Conservation (phyloP, 2,329 filamentous ascomycete species). For the Sphaerulina vaccinii region DNA sequence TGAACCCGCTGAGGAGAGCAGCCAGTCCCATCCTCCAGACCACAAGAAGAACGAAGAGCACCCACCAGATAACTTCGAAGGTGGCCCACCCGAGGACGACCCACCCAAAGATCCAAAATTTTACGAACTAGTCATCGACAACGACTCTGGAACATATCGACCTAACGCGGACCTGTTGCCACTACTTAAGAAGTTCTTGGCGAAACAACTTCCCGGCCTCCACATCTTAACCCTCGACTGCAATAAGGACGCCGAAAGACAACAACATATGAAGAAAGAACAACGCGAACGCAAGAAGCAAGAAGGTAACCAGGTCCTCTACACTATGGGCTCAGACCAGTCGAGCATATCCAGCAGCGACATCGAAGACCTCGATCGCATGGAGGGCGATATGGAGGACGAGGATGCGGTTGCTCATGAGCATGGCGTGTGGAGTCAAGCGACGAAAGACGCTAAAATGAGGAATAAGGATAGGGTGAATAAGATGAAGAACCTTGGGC, state of each 20-base stretch:
- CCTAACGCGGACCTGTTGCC: constrained; percentile 77
- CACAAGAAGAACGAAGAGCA: constrained; percentile 48
- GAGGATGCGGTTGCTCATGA: constrained; percentile 20
- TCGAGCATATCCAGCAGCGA: constrained; percentile 56
- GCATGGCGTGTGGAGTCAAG: constrained; percentile 23
- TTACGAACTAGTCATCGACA: constrained; percentile 91
- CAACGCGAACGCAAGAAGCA: constrained; percentile 74
- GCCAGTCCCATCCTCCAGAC: constrained; percentile 44
- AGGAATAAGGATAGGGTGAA: constrained; percentile 24
- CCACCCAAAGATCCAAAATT: constrained; percentile 54
- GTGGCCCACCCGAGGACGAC: constrained; percentile 45
- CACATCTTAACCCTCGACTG: constrained; percentile 73
- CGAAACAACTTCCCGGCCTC: constrained; percentile 72
- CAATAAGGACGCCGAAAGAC: constrained; percentile 66
- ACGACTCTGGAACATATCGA: constrained; percentile 90
- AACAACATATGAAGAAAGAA: constrained; percentile 71
- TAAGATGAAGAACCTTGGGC: constrained; percentile 20
- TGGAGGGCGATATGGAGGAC: constrained; percentile 26
- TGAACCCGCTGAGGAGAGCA: constrained; percentile 47
- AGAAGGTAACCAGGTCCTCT: constrained; percentile 53
- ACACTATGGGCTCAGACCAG: constrained; percentile 51
- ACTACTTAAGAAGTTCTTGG: constrained; percentile 67
- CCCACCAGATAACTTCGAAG: constrained; percentile 50
- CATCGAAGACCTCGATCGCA: constrained; percentile 55
- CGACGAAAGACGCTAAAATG: constrained; percentile 28